Conservation (phyloP, 208 protist genomes). For the Crithidia expoeki region DNA sequence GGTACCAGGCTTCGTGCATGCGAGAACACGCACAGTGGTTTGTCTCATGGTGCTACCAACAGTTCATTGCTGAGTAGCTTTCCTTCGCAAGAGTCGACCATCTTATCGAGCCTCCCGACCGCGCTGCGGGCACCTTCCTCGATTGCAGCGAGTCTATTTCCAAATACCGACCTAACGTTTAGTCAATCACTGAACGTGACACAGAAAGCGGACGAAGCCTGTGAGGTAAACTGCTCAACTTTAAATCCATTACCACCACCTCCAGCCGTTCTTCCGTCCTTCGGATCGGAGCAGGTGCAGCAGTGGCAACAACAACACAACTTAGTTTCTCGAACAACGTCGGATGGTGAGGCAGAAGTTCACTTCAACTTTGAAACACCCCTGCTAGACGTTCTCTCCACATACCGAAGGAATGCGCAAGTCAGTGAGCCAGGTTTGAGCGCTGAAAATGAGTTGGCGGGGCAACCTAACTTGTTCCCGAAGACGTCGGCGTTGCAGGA, state of each 20-base stretch:
- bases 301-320: background rate
- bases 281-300: background rate
- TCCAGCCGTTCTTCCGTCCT: conserved; percentile 6
- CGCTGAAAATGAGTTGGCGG: background rate
- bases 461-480: background rate
- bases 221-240: background rate
- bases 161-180: background rate
- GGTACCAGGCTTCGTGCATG: too few species aligned
- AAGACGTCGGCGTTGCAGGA: too few species aligned
- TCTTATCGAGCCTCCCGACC: background rate
- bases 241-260: background rate
- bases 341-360: background rate
- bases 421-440: background rate
- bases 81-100: conserved; percentile 1
- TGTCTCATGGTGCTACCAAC: background rate
- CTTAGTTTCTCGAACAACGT: background rate
- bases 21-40: too few species aligned
- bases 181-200: background rate
- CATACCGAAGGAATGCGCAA: background rate
- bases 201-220: background rate
- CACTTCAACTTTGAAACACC: background rate
- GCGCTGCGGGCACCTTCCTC: background rate
- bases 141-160: background rate
- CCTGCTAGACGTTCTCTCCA: background rate
- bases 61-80: background rate